Conservation (phyloP, 352 stramenopile genomes). For the Globisporangium yorkense region DNA sequence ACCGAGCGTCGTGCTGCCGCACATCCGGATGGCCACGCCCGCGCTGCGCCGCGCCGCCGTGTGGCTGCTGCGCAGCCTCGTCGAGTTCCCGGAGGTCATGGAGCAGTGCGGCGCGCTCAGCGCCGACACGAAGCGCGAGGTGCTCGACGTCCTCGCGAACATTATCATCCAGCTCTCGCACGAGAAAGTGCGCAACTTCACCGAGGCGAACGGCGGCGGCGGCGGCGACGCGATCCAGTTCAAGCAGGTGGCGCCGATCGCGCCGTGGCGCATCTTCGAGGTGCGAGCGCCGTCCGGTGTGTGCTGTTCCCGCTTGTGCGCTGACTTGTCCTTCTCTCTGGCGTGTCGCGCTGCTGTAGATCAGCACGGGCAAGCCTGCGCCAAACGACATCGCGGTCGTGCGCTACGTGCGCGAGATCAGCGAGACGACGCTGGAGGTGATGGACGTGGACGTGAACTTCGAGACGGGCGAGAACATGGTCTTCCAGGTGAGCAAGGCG, state of each 20-base stretch:
- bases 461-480: conserved; percentile 80
- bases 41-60: conserved; percentile 66
- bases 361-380: conserved; percentile 69
- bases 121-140: conserved; percentile 55
- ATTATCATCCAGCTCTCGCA: conserved; percentile 78
- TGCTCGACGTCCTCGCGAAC: conserved; percentile 63
- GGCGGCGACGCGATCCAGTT: conserved; percentile 38
- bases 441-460: conserved; percentile 88
- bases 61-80: conserved; percentile 79
- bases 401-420: conserved; percentile 69
- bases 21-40: conserved; percentile 83
- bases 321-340: background rate
- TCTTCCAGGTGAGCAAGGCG: conserved; percentile 59
- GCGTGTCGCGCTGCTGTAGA: conserved; percentile 15
- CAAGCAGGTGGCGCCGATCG: conserved; percentile 50
- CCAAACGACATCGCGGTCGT: conserved; percentile 84
- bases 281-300: conserved; percentile 10
- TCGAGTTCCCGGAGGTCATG: conserved; percentile 80
- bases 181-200: conserved; percentile 65
- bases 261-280: conserved; percentile 83
- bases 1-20: conserved; percentile 59
- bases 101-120: conserved; percentile 36
- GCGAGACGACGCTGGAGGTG: conserved; percentile 73
- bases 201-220: conserved; percentile 38
- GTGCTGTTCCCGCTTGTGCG: background rate